Evolutionary conservation across 768 basidiomycete species (phyloP), one percentile per base, ranked within the genome.

Genomic region (Holtermannia corniformis): DNA sequence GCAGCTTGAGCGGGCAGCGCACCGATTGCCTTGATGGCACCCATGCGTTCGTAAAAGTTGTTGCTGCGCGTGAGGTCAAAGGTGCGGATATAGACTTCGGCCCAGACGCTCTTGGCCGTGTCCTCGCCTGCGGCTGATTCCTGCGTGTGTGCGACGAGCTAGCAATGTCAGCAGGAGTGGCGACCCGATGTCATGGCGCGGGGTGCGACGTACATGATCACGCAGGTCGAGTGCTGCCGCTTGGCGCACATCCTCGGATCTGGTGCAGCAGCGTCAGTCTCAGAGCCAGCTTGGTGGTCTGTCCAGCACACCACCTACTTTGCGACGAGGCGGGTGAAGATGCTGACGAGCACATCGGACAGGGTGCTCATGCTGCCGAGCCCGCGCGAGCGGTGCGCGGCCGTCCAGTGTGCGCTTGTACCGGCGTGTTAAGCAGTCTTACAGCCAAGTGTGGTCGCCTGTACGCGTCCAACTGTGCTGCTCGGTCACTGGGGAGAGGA

Each of bases 191-290:
- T n/a, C 13, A 5, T 24, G 20, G 26, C 23, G 37, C 47, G 49
- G 21, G 20, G 41, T 32, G 20, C 3, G 14, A 42, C 62, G 48
- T 37, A 61, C 62, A 57, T 61, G 58, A 40, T 52, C 48, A 2
- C 61, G 56, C 5, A 67, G 58, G 42, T 67, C 65, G 26, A 53
- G 51, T 14, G 87, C 87, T 51, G 85, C 79, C 65, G 84, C 80
- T 40, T 78, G 67, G 47, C 87, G 79, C 13, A 77, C 74, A 5
- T 90, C 86, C 41, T 77, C 76, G 68, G 75, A 80, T 64, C 81
- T 81, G 73, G 75, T 10, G 79, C 78, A 27, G 26, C 16, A 21
- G 11, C 2, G 11, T 28, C 12, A 16, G 5, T 16, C 10, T 2
- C 5, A n/a, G 13, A 27, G 5, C n/a, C 32, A 19, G 25, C 19